Base-by-base conservation (phyloP, 768 basidiomycete genomes). In the Auriscalpium orientale region DNA sequence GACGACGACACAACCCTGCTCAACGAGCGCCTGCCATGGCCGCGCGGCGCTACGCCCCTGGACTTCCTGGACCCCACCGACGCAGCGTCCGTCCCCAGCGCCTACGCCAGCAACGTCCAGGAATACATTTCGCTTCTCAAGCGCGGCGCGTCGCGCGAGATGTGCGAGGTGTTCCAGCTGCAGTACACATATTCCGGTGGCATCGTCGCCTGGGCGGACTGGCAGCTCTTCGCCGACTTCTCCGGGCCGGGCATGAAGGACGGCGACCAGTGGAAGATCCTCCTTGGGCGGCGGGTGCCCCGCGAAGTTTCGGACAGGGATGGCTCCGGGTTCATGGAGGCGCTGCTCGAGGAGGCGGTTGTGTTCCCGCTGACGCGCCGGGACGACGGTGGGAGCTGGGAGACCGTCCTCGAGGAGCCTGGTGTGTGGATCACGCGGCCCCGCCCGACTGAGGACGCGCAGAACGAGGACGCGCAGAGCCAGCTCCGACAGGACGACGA, bases 211-310 rank as follows among this genome's bases (percentile, higher is more conserved):
- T 69, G 66, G 66, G 70, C 69, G 0, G 70, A 74, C 55, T 51
- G 62, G 5, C 57, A 58, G 1, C 49, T 74, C 3, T 72, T 65
- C 46, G 64, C 69, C 0, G 66, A 70, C 20, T 74, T 73, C 56
- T 55, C 68, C 0, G 70, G 70, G 0, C 67, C 68, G 0, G 63
- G 55, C 10, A 73, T 76, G 67, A 56, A 64, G 13, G 18, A 62
- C 22, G 72, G 69, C 2, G 67, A 73, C 55, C 56, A 58, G 10
- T 75, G 75, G 75, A 71, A 72, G 55, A 74, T 76, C 9, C 65
- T 69, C 51, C 67, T 76, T 9, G 75, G 74, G 8, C 57, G 75
- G 33, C 50, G 70, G 6, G 58, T 76, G 28, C 35, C 59, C 28
- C 65, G 75, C 15, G 72, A 73, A 8, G 64, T 58, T 13, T 69